Evolutionary conservation across 2,329 filamentous ascomycete species (phyloP).

Genomic region (Bipolaris bicolor): DNA sequence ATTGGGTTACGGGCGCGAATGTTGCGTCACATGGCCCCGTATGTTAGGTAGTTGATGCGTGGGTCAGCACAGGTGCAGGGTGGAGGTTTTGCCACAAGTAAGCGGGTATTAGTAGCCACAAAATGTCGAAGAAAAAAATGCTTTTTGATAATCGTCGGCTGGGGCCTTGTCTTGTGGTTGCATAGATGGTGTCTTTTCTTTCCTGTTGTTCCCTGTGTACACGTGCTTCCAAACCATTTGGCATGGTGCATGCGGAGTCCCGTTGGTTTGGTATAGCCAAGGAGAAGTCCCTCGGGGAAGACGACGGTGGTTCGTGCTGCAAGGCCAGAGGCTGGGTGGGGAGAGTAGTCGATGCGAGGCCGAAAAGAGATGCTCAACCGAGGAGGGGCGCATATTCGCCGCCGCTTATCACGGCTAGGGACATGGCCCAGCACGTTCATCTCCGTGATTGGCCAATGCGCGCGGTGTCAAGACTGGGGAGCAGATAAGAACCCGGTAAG

Average conservation of each 20-base stretch:
- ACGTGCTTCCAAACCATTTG: neutral
- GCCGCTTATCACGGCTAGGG: slow-evolving; percentile 44
- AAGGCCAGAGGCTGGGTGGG: slow-evolving; percentile 22
- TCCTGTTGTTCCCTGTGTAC: no score
- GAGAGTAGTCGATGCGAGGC: slow-evolving; percentile 41
- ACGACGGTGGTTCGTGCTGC: slow-evolving; percentile 36
- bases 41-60: neutral
- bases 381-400: slow-evolving; percentile 44
- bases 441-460: slow-evolving; percentile 23
- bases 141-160: no score
- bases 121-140: neutral
- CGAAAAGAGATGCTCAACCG: slow-evolving; percentile 42
- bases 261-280: slow-evolving; percentile 8
- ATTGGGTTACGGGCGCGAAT: neutral
- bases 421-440: slow-evolving; percentile 20
- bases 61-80: slow-evolving; percentile 23
- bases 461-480: slow-evolving; percentile 32
- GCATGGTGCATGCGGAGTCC: slow-evolving; percentile 3
- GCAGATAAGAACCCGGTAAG: slow-evolving; percentile 41
- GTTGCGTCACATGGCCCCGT: slow-evolving; percentile 14
- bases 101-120: slow-evolving; percentile 8
- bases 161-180: no score
- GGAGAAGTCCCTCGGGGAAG: slow-evolving; percentile 26
- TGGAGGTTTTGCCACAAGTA: neutral
- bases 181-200: neutral